Percentiles rank a stretch among this genome's conserved stretches.
These are phyloP conservation scores for Laetiporus sulphureus DNA, from an alignment of 1,284 basidiomycete genomes.

Conservation along the genomic window DNA sequence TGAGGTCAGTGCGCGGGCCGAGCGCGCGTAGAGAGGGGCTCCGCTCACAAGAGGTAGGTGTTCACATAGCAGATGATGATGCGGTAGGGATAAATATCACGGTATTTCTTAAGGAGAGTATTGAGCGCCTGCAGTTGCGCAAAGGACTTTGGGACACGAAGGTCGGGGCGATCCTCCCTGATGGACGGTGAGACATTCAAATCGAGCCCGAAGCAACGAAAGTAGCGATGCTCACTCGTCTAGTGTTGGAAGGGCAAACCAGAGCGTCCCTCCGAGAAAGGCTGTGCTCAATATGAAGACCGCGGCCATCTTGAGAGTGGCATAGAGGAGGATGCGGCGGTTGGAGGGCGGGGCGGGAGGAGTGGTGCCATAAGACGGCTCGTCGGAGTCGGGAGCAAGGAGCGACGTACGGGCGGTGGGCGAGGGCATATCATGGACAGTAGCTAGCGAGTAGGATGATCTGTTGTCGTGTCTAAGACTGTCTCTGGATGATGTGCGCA, in stretches of 20 bases:
- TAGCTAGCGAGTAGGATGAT: conserved; percentile 61
- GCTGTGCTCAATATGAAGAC: conserved; percentile 69
- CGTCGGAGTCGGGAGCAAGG: conserved; percentile 29
- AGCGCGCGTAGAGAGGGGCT: conserved; percentile 20
- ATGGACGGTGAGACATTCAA: conserved; percentile 3
- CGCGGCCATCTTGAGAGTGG: conserved; percentile 75
- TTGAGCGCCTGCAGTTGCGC: conserved; percentile 78
- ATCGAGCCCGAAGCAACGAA: conserved; percentile 14
- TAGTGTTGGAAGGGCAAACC: conserved; percentile 73
- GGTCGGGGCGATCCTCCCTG: conserved; percentile 66
- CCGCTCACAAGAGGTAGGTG: conserved; percentile 89
- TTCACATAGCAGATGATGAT: conserved; percentile 79
- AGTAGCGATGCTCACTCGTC: conserved; percentile 77
- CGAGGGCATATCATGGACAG: conserved; percentile 31
- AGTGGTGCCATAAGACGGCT: conserved; percentile 46
- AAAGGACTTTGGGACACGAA: conserved; percentile 82
- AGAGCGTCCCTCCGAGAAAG: conserved; percentile 69
- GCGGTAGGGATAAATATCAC: conserved; percentile 76
- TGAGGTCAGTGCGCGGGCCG: conserved; percentile 11
- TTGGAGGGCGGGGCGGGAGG: conserved; percentile 37
- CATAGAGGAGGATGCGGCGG: conserved; percentile 56
- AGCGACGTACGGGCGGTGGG: conserved; percentile 24
- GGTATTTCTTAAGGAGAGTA: conserved; percentile 80
- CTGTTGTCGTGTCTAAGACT: no score
- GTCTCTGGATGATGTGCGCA: no score